Conservation (phyloP, 805 yeast species). For the Saccharomycopsis olivae region DNA sequence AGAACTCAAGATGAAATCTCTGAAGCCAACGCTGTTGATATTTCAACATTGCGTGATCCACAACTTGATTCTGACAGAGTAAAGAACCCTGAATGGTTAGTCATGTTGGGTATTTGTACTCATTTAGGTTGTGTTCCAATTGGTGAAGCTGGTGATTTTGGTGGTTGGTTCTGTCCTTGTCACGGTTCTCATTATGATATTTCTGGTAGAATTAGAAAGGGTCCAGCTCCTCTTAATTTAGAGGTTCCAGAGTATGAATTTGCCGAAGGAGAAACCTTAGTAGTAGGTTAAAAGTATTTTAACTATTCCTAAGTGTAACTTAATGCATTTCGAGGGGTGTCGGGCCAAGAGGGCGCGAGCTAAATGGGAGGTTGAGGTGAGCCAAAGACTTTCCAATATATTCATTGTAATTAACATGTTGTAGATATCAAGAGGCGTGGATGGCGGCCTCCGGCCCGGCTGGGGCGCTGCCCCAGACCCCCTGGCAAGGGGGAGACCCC, state of each 20-base stretch:
- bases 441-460: no score
- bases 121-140: conserved; percentile 99
- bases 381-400: no score
- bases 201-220: conserved; percentile 99
- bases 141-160: conserved; percentile 99
- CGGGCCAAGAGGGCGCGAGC: no score
- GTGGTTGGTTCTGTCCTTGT: conserved; percentile 99
- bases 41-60: conserved; percentile 82
- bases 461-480: no score
- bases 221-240: conserved; percentile 98
- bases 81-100: conserved; percentile 94
- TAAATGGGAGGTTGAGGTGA: no score
- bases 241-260: conserved; percentile 91
- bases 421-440: no score
- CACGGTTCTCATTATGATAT: conserved; percentile 99
- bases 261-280: conserved; percentile 66
- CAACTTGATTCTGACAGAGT: conserved; percentile 90
- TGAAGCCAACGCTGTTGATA: conserved; percentile 83
- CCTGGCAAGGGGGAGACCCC: no score
- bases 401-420: no score
- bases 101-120: conserved; percentile 99
- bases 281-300: conserved; percentile 64
- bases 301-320: no score
- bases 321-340: no score
- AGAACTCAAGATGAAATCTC: conserved; percentile 88